A percentile compares a stretch with the other conserved stretches of the same genome.
Conservation (phyloP, 257 asterid genomes). For the Catharanthus roseus region DNA sequence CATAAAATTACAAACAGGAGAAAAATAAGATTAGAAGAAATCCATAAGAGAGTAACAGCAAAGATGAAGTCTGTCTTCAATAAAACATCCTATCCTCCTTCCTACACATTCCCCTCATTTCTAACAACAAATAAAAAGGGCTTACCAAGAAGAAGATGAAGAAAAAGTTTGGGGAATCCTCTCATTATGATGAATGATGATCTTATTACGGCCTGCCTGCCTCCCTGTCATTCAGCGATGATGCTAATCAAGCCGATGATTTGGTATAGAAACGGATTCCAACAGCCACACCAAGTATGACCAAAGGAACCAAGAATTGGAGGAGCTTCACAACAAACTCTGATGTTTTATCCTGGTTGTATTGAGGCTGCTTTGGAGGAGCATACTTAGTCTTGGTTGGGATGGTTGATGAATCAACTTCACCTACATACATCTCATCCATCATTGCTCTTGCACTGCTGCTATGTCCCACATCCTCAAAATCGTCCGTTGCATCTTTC, state of each 20-base stretch:
- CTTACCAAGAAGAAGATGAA: not conserved
- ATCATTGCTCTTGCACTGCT: conserved; percentile 58
- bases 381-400: conserved; percentile 41
- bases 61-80: not conserved
- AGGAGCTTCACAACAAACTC: conserved; percentile 69
- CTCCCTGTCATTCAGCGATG: not conserved
- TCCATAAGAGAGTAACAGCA: not conserved
- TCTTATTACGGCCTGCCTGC: not conserved
- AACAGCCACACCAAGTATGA: conserved; percentile 62
- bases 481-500: conserved; percentile 80
- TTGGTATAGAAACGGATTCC: conserved; percentile 74
- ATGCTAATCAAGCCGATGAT: conserved; percentile 38
- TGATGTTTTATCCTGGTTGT: conserved; percentile 54
- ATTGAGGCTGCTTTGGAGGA: conserved; percentile 52
- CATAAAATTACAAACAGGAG: not conserved
- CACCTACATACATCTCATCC: conserved; percentile 63
- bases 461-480: conserved; percentile 90
- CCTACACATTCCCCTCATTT: not conserved
- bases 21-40: not conserved
- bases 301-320: conserved; percentile 72
- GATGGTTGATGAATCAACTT: conserved; percentile 49
- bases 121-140: not conserved
- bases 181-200: conserved; percentile 1
- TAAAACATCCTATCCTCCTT: no score
- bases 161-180: not conserved